Evolutionary conservation across 108 stramenopile species (phyloP), one percentile per base, ranked within the genome.

Genomic region (Seminavis robusta): DNA sequence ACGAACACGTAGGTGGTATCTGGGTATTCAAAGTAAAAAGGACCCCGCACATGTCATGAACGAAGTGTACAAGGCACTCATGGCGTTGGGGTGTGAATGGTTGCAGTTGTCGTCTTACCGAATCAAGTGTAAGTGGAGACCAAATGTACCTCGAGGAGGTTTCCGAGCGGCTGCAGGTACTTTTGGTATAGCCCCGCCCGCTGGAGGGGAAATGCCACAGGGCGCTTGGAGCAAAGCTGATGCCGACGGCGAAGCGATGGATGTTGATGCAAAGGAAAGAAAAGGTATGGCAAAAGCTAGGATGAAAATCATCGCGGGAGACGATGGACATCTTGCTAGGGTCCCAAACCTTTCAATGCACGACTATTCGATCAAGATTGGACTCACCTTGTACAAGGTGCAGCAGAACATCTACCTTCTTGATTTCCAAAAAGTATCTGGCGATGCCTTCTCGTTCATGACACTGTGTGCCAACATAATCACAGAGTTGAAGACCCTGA

Each of bases 11-110:
- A 56, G 95, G 36, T 99, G 98, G 98, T 99, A 98, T 61, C 76
- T 99, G 34, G 98, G 98, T 28, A 98, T 98, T 59, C 98, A 99
- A 77, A 92, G 90, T 68, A 97, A 97, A 59, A 98, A 98, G 61
- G 97, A 99, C 46, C 98, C 98, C n/a, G 96, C 94, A 15, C 97
- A 95, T 63, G 98, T 99, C 46, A 99, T 99, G 98, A 96, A 86
- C 4, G 98, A 99, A 73, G 98, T 99, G 17, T 98, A 97, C 76
- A 95, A 97, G 60, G 98, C 98, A 7, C 69, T 99, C 46, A 83
- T 86, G 71, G 88, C 93, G 31, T 69, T 97, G 42, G 87, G 88
- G 29, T 99, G 96, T 61, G 92, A 95, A 57, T 99, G 98, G 98
- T 76, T 87, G 8, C 88, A 90, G 49, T 53, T 94, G 37, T 90